Conservation (phyloP, 192 early-diverging fungal species). For the Entophlyctis helioformis region DNA sequence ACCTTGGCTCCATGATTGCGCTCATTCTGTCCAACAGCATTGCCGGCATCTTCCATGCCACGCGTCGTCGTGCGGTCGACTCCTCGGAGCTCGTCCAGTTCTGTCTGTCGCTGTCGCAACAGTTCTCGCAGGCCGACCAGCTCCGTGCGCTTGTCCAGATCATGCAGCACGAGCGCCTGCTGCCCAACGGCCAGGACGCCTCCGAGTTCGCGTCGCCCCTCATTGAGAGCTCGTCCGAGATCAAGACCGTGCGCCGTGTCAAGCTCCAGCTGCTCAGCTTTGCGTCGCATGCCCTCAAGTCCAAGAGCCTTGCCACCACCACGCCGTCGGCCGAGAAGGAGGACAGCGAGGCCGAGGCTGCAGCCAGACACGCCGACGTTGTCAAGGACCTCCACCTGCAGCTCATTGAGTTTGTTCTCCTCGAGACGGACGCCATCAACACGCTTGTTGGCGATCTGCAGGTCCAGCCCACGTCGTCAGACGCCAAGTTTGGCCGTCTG, state of each 20-base stretch:
- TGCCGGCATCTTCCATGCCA: no score
- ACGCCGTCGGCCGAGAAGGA: no score
- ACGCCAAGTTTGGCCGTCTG: no score
- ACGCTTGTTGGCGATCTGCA: no score
- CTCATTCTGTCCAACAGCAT: slow-evolving; percentile 62
- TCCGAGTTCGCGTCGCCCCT: background rate
- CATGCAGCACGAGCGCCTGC: slow-evolving; percentile 13
- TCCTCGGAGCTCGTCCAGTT: slow-evolving; percentile 62
- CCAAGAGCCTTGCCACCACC: slow-evolving; percentile 40
- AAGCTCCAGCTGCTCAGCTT: slow-evolving; percentile 48
- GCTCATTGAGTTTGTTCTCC: no score
- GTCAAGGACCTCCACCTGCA: no score
- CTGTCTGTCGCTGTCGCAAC: slow-evolving; percentile 52
- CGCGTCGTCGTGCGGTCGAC: slow-evolving; percentile 36
- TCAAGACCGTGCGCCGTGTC: slow-evolving; percentile 52
- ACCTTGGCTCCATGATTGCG: slow-evolving; percentile 59
- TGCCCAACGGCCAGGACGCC: slow-evolving; percentile 12
- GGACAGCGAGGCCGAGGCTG: slow-evolving; percentile 32
- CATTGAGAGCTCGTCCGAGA: background rate
- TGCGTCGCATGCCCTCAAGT: slow-evolving; percentile 30
- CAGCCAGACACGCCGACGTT: no score
- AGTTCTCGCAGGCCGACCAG: slow-evolving; percentile 58
- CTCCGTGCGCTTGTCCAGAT: slow-evolving; percentile 49
- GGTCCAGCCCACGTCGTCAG: no score
- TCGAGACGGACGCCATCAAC: no score